Conservation (phyloP, 108 stramenopile genomes). For the Skeletonema potamos region DNA sequence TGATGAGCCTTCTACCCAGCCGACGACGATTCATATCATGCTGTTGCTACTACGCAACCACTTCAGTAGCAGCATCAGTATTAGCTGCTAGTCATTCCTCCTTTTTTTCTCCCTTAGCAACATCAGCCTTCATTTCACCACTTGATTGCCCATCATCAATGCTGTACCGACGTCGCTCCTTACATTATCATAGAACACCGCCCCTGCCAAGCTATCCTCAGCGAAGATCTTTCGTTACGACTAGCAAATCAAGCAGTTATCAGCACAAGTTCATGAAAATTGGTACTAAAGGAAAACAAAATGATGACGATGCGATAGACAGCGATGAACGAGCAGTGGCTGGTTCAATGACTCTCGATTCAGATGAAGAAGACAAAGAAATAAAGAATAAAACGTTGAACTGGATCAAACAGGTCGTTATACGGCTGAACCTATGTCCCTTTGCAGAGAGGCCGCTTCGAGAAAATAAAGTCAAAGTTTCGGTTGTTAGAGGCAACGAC, state of each 20-base stretch:
- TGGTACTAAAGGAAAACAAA: not conserved
- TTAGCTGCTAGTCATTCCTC: not conserved
- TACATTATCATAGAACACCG: not conserved
- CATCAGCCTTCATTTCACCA: not conserved
- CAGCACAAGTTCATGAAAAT: not conserved
- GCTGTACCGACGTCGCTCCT: not conserved
- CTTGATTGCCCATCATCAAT: not conserved
- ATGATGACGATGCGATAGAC: not conserved
- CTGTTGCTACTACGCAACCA: not conserved
- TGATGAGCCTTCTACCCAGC: not conserved
- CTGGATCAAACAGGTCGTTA: conserved; percentile 70
- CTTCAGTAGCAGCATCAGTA: not conserved
- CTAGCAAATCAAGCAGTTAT: not conserved
- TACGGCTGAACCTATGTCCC: conserved; percentile 79
- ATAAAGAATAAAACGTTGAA: conserved; percentile 49
- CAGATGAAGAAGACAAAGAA: conserved; percentile 23
- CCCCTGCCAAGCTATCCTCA: not conserved
- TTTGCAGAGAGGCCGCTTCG: conserved; percentile 69
- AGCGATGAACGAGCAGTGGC: not conserved
- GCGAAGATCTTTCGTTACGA: not conserved
- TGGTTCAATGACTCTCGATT: not conserved
- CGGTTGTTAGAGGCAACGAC: conserved; percentile 58
- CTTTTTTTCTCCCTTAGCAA: not conserved
- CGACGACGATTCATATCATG: not conserved
- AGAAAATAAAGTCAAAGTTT: conserved; percentile 42